Conservation (phyloP, 2,329 filamentous ascomycete genomes). For the Rhinocladiella similis region DNA sequence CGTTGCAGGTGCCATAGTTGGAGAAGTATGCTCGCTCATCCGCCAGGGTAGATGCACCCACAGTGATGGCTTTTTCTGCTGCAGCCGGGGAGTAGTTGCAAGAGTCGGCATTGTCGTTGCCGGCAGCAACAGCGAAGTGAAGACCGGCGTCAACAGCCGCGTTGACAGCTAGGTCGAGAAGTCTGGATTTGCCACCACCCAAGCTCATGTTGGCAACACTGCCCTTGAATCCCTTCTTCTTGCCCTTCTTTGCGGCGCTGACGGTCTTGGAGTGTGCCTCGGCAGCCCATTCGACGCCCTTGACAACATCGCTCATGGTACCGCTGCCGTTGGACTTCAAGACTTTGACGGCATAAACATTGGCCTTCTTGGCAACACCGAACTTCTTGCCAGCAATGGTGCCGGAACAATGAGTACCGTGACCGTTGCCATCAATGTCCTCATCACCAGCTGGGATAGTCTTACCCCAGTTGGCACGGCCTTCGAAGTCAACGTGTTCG, state of each 20-base stretch:
- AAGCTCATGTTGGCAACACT: conserved; percentile 99
- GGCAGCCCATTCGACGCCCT: conserved; percentile 95
- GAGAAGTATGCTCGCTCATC: conserved; percentile 99
- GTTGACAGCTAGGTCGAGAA: conserved; percentile 89
- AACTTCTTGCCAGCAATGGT: conserved; percentile 98
- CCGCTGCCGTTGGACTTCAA: conserved; percentile 95
- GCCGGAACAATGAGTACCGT: conserved; percentile 98
- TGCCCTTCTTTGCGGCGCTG: conserved; percentile 77
- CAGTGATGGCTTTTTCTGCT: conserved; percentile 87
- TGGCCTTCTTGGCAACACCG: conserved; percentile 98
- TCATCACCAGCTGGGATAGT: conserved; percentile 80
- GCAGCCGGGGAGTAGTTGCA: conserved; percentile 99
- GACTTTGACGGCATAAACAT: conserved; percentile 96
- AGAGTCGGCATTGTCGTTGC: conserved; percentile 97
- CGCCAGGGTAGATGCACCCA: conserved; percentile 88
- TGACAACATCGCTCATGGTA: conserved; percentile 98
- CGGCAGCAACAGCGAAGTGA: conserved; percentile 96
- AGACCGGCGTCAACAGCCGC: conserved; percentile 88
- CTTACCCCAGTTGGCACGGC: conserved; percentile 93
- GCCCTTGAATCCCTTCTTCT: conserved; percentile 97
- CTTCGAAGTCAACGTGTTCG: conserved; percentile 95
- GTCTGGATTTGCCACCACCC: conserved; percentile 91
- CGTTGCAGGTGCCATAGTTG: conserved; percentile 94
- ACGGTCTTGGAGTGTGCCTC: conserved; percentile 74
- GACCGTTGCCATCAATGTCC: conserved; percentile 93